Evolutionary conservation across 148 eudicot genomes (phyloP).

Genomic region (Selenicereus undatus): DNA sequence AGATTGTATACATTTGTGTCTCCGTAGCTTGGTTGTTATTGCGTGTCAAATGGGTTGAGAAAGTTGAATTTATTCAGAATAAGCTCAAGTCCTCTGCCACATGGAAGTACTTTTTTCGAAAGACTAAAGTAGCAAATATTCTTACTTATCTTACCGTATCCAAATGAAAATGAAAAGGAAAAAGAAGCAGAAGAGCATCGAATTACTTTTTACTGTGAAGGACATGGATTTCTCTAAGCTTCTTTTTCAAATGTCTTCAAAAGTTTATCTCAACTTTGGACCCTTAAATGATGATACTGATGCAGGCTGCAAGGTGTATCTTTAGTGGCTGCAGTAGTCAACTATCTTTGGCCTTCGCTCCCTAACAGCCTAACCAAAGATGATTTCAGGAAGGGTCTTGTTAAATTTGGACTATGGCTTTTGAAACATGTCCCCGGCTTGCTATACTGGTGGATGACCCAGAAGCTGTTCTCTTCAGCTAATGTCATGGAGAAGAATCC

Average conservation of each 20-base stretch:
- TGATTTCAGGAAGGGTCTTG: constrained; percentile 49
- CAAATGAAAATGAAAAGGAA: background rate
- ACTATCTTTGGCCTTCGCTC: constrained; percentile 70
- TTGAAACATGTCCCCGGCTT: constrained; percentile 49
- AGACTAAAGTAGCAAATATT: background rate
- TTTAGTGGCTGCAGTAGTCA: constrained; percentile 55
- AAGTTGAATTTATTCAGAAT: background rate
- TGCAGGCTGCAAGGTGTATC: constrained; percentile 74
- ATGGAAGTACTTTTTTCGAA: background rate
- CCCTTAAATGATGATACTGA: background rate
- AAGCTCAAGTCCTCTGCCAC: background rate
- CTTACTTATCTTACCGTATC: background rate
- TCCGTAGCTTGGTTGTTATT: background rate
- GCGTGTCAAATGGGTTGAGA: background rate
- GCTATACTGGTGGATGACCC: constrained; percentile 80
- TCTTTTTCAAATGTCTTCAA: background rate
- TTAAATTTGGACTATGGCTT: constrained; percentile 36
- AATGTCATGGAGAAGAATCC: constrained; percentile 56
- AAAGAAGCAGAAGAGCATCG: too few relatives aligned
- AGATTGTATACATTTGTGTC: background rate
- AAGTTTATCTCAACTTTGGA: constrained; percentile 8
- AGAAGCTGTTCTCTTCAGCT: constrained; percentile 51
- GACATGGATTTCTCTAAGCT: background rate
- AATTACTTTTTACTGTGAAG: too few relatives aligned
- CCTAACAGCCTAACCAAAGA: constrained; percentile 47